Base-by-base conservation (phyloP, 352 stramenopile genomes). In the Phytophthora hybrid region DNA sequence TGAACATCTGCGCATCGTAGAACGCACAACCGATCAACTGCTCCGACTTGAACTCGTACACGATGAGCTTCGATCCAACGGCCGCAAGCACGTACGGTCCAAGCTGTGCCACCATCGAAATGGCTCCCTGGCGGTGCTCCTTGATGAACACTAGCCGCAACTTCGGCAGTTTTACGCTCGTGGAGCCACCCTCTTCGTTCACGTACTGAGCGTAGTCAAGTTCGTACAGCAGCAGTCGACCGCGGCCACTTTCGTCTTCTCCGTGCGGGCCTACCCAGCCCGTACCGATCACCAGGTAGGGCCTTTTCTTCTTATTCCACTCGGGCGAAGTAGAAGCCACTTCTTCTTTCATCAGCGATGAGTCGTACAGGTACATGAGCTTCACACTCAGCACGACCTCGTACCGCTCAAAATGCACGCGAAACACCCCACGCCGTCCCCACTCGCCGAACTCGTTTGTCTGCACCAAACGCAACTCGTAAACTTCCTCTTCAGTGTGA, bases 11-110 rank as follows among this genome's bases (percentile, higher is more conserved):
- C 18, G 89, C 89, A 53, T 97, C 90, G 69, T 95, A 97, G 67
- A 97, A 97, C 0, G 90, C 89, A 58, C 90, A 97, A 1, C 87
- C 89, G 58, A 95, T 86, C 51, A 95, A 76, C 73, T 97, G 88
- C 63, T 94, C 89, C 23, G 87, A 93, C 78, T 97, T 97, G 82
- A 94, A 94, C 62, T 95, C 87, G 71, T 97, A 95, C 75, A 95
- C 87, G 55, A 97, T 97, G 31, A 97, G 78, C 74, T 97, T 97
- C 21, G 91, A 94, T 21, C 90, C 90, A 11, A 97, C 88, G 6
- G 90, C 86, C 0, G 89, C 89, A n/a, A 97, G 68, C 32, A 97
- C 89, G 60, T 95, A 95, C 39, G 88, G 85, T 4, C 90, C 90
- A 7, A 97, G 77, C 64, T 95, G 88, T 0, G 85, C 29, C 1